Evolutionary conservation across 305 asterid genomes (phyloP), one percentile per base, ranked within the genome.

Genomic region (Euphrasia arctica): DNA sequence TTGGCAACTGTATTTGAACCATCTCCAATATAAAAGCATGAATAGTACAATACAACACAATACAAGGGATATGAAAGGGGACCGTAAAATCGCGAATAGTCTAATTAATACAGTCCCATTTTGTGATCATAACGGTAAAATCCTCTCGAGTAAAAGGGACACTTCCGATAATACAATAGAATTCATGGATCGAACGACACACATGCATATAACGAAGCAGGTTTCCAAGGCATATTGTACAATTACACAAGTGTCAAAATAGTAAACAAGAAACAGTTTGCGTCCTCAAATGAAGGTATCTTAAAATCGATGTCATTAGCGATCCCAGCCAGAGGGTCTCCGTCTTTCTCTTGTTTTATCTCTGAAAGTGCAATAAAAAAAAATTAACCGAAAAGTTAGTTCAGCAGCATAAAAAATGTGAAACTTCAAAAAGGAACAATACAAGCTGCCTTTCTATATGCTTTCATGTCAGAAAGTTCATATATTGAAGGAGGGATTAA

Each of bases 261-360:
- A 34, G 60, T 47, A 25, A 63, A 62, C 74, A 41, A 43, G 34
- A 62, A 42, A 62, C 11, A 34, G 9, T 50, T 58, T 60, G 47
- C 63, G 14, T 50, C 58, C 66, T 56, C 59, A 10, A 59, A 42
- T 49, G 22, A 55, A 61, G 25, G 50, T 36, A 58, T 57, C 34
- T 50, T 29, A 25, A 66, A 12, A 70, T n/a, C 15, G 32, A 14
- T 9, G 6, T 29, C 14, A 64, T 75, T 66, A 92, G 50, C 89
- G 87, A 74, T 92, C 98, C 98, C 98, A 90, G 62, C 96, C 97
- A 67, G 97, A 89, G 48, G 94, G 95, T 70, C 95, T 84, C 74
- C 97, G 79, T 69, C 96, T 87, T 73, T 90, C 95, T 87, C 97
- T 87, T 13, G 78, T 59, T 71, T 76, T 83, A 54, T 89, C 95